Evolutionary conservation across 1,284 basidiomycete genomes (phyloP).

Genomic region (Pseudozyma tsukubaensis): DNA sequence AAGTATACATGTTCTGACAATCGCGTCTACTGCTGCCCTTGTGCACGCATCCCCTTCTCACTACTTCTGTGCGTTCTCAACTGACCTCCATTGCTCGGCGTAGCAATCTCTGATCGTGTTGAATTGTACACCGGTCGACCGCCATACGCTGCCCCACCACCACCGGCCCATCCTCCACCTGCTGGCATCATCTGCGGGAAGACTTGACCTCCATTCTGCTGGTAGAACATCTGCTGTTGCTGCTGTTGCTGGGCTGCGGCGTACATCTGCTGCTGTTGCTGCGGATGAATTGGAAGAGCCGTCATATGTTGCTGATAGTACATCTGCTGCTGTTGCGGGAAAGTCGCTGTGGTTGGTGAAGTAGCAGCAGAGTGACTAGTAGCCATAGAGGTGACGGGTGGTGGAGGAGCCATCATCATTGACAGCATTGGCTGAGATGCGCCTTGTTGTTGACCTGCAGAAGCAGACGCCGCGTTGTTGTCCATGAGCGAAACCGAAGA

Average conservation of each 20-base stretch:
- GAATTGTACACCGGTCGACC: constrained; percentile 11
- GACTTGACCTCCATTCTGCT: not conserved
- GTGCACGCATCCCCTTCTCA: constrained; percentile 12
- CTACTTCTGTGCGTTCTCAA: constrained; percentile 25
- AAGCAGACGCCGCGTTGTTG: not conserved
- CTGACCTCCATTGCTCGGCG: not conserved
- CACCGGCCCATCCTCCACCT: not conserved
- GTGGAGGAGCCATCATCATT: constrained; percentile 53
- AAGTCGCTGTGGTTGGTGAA: not conserved
- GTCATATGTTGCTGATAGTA: constrained; percentile 4
- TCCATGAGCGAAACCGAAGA: constrained; percentile 19
- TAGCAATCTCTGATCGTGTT: constrained; percentile 28
- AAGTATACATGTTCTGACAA: not conserved
- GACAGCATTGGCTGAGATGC: constrained; percentile 39
- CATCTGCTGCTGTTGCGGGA: constrained; percentile 11
- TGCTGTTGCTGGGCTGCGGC: constrained; percentile 1
- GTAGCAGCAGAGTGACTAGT: not conserved
- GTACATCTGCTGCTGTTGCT: constrained; percentile 5
- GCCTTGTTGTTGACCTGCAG: not conserved
- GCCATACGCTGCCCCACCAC: constrained; percentile 4
- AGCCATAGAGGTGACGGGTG: not conserved
- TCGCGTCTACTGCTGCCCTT: constrained; percentile 13
- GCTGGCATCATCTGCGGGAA: constrained; percentile 10
- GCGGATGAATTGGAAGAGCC: constrained; percentile 2
- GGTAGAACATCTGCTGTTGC: constrained; percentile 14